Base-by-base conservation (phyloP, 2,329 filamentous ascomycete species). In the Aureobasidium musti region DNA sequence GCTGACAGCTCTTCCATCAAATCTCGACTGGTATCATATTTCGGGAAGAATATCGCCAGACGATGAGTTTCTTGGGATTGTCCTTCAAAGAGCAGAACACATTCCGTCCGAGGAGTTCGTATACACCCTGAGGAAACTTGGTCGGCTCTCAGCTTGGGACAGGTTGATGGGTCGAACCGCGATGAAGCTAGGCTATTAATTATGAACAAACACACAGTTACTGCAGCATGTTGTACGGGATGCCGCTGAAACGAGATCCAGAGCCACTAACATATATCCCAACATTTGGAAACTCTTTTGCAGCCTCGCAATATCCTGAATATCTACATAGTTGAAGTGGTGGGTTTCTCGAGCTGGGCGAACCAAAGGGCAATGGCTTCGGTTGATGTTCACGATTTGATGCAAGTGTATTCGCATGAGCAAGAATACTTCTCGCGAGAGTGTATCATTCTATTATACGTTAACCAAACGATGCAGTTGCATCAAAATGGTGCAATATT, bases 151-250 rank as follows among this genome's bases (percentile, higher is more conserved):
- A 14, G 43, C 57, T 37, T 61, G 57, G 57, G 39, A 49, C 28
- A 47, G 17, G 23, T 35, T 61, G 28, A 49, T 61, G 41, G 57
- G 57, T 19, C 41, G 57, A 2, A 61, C 57, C 11, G 41, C 35
- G 41, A 13, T 61, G n/a, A 61, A 49, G 43, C 19, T 61, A 37
- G 57, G 57, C 28, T 61, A 61, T 30, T 61, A 17, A 61, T 30
- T 14, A 50, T 30, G 11, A 35, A 17, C 4, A 39, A 35, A 17
- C 14, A 39, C 5, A 39, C 35, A 17, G 14, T 5, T 5, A 39
- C 14, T 39, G 35, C 13, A 39, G 17, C 13, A 14, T 39, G 14
- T 39, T 6, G 35, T 17, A 10, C 11, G 33, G 10, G 2, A 2
- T 35, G 11, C 33, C 33, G 11, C 33, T 35, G 33, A 35, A 10